Conservation (phyloP, 1,284 basidiomycete species). For the Leucoagaricus sp. region DNA sequence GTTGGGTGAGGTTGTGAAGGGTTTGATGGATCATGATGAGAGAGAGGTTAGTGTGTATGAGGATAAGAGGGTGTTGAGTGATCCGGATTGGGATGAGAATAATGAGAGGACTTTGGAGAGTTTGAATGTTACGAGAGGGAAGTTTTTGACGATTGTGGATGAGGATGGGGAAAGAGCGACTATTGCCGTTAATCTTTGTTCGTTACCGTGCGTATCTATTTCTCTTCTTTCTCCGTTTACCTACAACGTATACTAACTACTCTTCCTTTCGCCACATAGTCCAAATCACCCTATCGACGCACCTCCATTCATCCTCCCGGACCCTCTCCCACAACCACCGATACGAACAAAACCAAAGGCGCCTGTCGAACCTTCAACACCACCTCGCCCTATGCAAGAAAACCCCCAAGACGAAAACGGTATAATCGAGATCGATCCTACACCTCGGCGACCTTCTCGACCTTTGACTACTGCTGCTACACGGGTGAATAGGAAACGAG, state of each 20-base stretch:
- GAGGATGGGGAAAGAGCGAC: conserved; percentile 82
- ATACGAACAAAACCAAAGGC: conserved; percentile 45
- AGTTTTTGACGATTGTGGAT: conserved; percentile 86
- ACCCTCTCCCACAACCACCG: conserved; percentile 57
- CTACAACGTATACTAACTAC: not conserved
- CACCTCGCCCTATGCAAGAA: conserved; percentile 51
- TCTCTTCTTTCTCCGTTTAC: conserved; percentile 4
- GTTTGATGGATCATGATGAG: conserved; percentile 57
- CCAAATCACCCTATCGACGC: conserved; percentile 15
- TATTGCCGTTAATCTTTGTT: conserved; percentile 71
- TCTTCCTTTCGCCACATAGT: conserved; percentile 10
- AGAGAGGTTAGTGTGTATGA: conserved; percentile 86
- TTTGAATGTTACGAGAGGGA: conserved; percentile 71
- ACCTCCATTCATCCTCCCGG: conserved; percentile 57
- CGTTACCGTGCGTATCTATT: conserved; percentile 74
- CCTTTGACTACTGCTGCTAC: not conserved
- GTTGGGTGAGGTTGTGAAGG: conserved; percentile 73
- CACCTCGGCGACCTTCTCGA: conserved; percentile 31
- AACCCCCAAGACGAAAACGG: conserved; percentile 53
- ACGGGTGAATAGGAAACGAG: conserved; percentile 21
- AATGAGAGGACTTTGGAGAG: conserved; percentile 70
- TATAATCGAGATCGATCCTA: conserved; percentile 48
- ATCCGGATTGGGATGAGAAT: conserved; percentile 92
- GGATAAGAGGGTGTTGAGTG: conserved; percentile 78
- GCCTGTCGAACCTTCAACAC: conserved; percentile 40